Evolutionary conservation across 768 basidiomycete species (phyloP).

Genomic region (Leccinum subgranulosum): DNA sequence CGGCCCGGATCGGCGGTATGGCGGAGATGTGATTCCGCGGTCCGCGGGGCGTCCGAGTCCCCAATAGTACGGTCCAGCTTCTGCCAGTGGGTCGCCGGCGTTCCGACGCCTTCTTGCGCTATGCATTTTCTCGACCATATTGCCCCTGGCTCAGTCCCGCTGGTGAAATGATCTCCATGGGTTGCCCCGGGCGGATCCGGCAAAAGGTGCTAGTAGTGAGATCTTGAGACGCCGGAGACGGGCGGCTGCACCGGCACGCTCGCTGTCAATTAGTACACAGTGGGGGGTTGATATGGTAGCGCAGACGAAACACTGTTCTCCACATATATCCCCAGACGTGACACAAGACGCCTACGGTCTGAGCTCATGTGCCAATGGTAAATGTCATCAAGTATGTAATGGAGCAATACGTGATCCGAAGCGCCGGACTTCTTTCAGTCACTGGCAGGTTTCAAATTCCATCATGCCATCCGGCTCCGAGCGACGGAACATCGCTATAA

Average conservation of each 20-base stretch:
- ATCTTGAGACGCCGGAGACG: no score
- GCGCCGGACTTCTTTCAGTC: not conserved
- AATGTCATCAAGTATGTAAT: not conserved
- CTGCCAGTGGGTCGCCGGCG: not conserved
- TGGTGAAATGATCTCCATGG: not conserved
- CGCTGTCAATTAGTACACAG: not conserved
- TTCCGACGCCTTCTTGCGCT: not conserved
- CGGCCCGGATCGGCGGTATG: not conserved
- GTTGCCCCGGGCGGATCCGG: no score
- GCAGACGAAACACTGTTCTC: not conserved
- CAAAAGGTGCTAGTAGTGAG: no score
- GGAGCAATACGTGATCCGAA: not conserved
- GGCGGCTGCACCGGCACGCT: no score
- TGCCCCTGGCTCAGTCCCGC: not conserved
- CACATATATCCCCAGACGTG: not conserved
- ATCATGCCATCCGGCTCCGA: not conserved
- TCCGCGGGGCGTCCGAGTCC: no score
- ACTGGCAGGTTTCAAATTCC: not conserved
- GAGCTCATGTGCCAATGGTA: not conserved
- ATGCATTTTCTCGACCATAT: not conserved
- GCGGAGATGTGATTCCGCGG: not conserved
- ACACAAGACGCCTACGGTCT: not conserved
- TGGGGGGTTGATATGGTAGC: not conserved
- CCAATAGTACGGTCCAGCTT: not conserved
- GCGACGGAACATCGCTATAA: slow-evolving; percentile 13